phyloP scores from a whole-genome alignment of 768 basidiomycete species.

The Serendipita vermifera region DNA sequence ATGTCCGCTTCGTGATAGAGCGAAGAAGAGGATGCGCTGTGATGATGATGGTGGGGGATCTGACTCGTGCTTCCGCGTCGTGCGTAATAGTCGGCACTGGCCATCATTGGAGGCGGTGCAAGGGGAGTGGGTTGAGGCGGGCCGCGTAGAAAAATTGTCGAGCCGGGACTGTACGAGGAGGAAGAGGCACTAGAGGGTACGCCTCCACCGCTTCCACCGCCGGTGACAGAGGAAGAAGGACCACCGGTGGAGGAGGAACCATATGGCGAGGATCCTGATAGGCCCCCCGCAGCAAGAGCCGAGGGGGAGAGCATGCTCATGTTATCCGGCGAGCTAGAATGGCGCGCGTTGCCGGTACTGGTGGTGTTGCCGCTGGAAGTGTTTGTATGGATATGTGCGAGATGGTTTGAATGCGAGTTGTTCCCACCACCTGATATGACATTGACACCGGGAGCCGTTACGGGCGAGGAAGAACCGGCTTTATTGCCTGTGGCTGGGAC shows the following conservation, averaged over 20 bases:
- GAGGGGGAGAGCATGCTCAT: too few species aligned
- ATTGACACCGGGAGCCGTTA: background rate
- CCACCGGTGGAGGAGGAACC: background rate
- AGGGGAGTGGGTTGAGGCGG: background rate
- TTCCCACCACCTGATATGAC: too few species aligned
- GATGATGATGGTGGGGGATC: constrained; percentile 4
- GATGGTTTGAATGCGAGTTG: too few species aligned
- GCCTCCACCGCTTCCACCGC: too few species aligned
- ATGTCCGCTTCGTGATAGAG: background rate
- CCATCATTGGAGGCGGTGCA: background rate
- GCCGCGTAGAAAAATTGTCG: background rate
- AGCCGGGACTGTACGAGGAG: background rate
- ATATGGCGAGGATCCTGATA: too few species aligned
- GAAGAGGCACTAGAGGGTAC: constrained; percentile 1
- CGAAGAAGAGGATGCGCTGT: too few species aligned
- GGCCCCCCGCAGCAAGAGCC: too few species aligned
- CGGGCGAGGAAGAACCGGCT: constrained; percentile 7
- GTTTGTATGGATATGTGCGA: too few species aligned
- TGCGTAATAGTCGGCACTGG: background rate
- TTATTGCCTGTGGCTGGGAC: background rate
- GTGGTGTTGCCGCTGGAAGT: background rate
- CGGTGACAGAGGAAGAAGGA: background rate
- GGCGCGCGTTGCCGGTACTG: background rate
- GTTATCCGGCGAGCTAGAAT: background rate
- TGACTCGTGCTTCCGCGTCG: constrained; percentile 8